phyloP scores from a whole-genome alignment of 2,329 filamentous ascomycete species.

The Diplodia sapinea region DNA sequence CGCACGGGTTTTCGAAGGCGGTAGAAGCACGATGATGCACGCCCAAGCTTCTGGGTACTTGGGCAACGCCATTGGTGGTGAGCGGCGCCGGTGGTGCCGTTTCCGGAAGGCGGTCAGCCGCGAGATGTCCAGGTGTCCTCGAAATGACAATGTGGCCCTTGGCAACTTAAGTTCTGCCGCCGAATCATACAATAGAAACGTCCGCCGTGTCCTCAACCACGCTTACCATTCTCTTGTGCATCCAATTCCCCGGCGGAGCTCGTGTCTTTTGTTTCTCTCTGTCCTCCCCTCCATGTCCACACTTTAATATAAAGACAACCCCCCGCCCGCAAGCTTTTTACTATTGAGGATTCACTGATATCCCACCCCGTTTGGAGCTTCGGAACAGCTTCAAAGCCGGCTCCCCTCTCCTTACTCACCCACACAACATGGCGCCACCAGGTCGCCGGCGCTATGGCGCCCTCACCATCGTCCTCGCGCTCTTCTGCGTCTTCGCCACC shows the following conservation, averaged over 20 bases:
- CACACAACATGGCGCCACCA: conserved; percentile 54
- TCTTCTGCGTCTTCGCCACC: conserved; percentile 60
- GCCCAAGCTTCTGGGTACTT: conserved; percentile 17
- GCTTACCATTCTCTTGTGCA: background rate
- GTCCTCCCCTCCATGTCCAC: conserved; percentile 2
- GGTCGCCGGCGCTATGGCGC: conserved; percentile 51
- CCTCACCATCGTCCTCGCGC: conserved; percentile 57
- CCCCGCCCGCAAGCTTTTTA: background rate
- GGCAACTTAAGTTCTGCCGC: conserved; percentile 24
- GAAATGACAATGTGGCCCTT: conserved; percentile 30
- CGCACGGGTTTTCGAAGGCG: conserved; percentile 24
- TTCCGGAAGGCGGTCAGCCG: conserved; percentile 13
- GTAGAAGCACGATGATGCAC: conserved; percentile 25
- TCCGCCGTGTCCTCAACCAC: conserved; percentile 7
- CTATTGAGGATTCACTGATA: conserved; percentile 8
- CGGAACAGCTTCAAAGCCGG: conserved; percentile 25
- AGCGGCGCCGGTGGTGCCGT: background rate
- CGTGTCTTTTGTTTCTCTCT: background rate
- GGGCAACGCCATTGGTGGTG: conserved; percentile 10
- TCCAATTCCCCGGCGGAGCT: conserved; percentile 18
- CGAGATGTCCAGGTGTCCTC: conserved; percentile 15
- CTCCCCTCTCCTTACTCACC: conserved; percentile 32
- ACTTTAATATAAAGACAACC: background rate
- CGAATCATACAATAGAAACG: conserved; percentile 6
- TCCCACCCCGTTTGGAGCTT: conserved; percentile 7